Evolutionary conservation across 768 basidiomycete species (phyloP), one percentile per base, ranked within the genome.

Genomic region (Pluteus cervinus): DNA sequence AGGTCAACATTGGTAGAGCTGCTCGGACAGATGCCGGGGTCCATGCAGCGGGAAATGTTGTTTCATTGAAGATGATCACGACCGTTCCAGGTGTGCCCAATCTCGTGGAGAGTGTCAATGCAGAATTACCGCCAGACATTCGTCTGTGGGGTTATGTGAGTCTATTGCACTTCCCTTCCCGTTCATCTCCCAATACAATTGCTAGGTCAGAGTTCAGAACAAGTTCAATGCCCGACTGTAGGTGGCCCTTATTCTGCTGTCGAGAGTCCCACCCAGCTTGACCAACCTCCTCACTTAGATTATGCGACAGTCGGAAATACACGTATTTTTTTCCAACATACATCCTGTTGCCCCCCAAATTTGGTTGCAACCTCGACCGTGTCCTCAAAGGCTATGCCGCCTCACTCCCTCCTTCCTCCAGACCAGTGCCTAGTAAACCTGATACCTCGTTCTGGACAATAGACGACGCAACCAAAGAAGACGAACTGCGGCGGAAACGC

Each of bases 21-120:
- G 96, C 96, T 14, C 72, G 96, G 7, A 99, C 96, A 1, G 96
- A 99, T 57, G 88, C 93, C 2, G 96, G 96, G 17, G 96, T 99
- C 5, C 93, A 96, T 55, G 96, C 96, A 9, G 92, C 92, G 16
- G 87, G 93, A 7, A 99, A 99, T 55, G 64, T 93, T 20, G 86
- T 98, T 2, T 85, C 88, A 17, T 70, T 96, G 51, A 96, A 96
- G 60, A 73, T 94, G 72, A 96, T 96, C 51, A 69, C 77, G 16
- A 59, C 66, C 14, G 73, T 90, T 8, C 87, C 89, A 2, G 84
- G 75, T 9, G 69, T 85, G 4, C 63, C 68, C 10, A 79, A 89
- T 47, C 63, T 93, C 44, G 74, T 85, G 1, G 66, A 69, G 4
- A 74, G 76, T 24, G 68, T 97, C 49, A 99, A 99, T 60, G 68